Conservation (phyloP, 116 monocot genomes). For the Zostera marina region DNA sequence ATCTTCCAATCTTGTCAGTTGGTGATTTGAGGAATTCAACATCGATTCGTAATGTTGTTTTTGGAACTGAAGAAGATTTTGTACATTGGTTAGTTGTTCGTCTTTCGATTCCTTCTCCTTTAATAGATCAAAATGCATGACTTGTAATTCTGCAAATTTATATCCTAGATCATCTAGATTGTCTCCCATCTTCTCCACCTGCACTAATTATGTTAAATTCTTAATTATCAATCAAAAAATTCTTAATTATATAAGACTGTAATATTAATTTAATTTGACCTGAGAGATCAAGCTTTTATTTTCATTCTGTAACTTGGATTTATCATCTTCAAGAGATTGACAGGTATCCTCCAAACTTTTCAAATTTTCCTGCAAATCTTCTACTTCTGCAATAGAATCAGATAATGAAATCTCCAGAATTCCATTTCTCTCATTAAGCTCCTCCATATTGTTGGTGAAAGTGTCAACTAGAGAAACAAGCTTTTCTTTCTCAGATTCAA, state of each 20-base stretch:
- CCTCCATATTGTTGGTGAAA: constrained; percentile 21
- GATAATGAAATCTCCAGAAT: constrained; percentile 36
- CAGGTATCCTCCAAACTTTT: constrained; percentile 41
- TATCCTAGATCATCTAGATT: constrained; percentile 29
- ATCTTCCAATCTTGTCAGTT: constrained; percentile 16
- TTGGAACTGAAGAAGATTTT: constrained; percentile 17
- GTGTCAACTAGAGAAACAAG: constrained; percentile 24
- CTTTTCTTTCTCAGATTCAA: constrained; percentile 25
- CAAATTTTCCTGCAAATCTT: constrained; percentile 35
- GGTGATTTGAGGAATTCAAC: constrained; percentile 12
- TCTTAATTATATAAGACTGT: not conserved
- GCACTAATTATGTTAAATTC: constrained; percentile 3
- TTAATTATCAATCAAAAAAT: not conserved
- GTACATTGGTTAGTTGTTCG: constrained; percentile 25
- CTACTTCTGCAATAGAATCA: constrained; percentile 42
- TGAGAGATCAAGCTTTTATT: constrained; percentile 39
- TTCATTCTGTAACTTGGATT: constrained; percentile 35
- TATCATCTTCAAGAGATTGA: constrained; percentile 28
- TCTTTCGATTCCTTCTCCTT: constrained; percentile 24
- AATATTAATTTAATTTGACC: constrained; percentile 38
- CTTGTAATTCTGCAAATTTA: constrained; percentile 34
- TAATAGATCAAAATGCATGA: constrained; percentile 22
- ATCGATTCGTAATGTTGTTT: constrained; percentile 29
- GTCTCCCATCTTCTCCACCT: constrained; percentile 33
- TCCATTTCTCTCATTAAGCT: constrained; percentile 37